phyloP scores from a whole-genome alignment of 208 protist species.

The Trichomonas vaginalis region DNA sequence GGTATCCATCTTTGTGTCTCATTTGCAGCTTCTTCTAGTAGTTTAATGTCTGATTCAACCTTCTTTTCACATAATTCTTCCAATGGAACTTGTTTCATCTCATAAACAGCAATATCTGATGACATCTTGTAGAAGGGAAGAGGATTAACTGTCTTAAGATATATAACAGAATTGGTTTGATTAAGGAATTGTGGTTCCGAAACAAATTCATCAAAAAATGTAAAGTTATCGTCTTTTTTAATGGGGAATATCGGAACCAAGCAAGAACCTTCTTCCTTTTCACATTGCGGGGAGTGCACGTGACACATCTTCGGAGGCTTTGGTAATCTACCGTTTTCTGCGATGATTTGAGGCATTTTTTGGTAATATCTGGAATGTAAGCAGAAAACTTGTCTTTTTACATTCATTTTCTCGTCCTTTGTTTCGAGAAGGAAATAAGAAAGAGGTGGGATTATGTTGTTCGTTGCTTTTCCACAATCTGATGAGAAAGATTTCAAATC shows the following conservation, averaged over 20 bases:
- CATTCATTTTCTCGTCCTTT: background rate
- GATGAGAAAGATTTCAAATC: background rate
- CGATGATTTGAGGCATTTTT: background rate
- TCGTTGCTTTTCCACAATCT: background rate
- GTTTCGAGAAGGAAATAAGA: background rate
- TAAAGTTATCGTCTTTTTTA: background rate
- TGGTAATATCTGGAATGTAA: background rate
- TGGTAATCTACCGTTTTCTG: background rate
- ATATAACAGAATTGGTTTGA: background rate
- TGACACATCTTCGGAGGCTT: background rate
- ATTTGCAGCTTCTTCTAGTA: background rate
- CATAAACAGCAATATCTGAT: background rate
- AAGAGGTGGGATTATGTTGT: background rate
- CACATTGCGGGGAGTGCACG: background rate
- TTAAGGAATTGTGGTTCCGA: background rate
- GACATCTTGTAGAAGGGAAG: background rate
- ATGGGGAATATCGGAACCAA: background rate
- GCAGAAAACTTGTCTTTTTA: background rate
- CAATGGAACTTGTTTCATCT: background rate
- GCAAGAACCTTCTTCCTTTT: background rate
- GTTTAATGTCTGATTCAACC: background rate
- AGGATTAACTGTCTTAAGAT: background rate
- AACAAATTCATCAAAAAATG: background rate
- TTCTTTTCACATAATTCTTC: background rate
- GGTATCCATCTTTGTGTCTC: background rate